Evolutionary conservation across 352 stramenopile species (phyloP).

Genomic region (Globisporangium okanoganense): DNA sequence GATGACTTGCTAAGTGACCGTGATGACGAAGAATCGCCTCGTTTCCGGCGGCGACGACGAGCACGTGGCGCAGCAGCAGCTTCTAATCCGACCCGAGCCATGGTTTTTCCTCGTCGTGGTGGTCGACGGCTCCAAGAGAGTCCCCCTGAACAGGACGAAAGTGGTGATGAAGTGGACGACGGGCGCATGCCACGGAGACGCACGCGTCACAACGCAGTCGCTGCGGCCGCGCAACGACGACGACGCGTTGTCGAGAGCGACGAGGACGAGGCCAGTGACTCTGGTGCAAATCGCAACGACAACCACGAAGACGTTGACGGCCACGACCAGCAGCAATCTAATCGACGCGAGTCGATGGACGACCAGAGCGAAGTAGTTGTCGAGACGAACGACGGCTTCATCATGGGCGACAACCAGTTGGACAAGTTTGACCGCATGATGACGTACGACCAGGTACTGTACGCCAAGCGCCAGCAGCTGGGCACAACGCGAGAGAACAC

Average conservation of each 20-base stretch:
- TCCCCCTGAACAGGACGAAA: conserved; percentile 1
- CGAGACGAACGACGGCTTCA: conserved; percentile 79
- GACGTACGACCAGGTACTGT: conserved; percentile 66
- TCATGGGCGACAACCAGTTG: conserved; percentile 77
- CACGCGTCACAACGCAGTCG: conserved; percentile 6
- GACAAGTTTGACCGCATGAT: conserved; percentile 72
- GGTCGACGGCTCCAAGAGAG: conserved; percentile 28
- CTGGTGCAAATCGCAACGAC: not conserved
- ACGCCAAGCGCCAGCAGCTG: conserved; percentile 41
- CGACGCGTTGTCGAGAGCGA: conserved; percentile 13
- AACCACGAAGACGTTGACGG: conserved; percentile 4
- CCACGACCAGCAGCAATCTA: conserved; percentile 16
- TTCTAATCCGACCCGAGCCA: conserved; percentile 2
- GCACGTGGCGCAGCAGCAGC: conserved; percentile 23
- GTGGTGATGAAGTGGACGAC: conserved; percentile 9
- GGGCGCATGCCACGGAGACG: conserved; percentile 9
- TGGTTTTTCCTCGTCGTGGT: conserved; percentile 29
- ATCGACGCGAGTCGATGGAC: conserved; percentile 18
- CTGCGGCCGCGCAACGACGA: not conserved
- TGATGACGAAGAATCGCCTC: conserved; percentile 30
- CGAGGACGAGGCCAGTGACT: conserved; percentile 6
- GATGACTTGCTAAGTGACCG: conserved; percentile 53
- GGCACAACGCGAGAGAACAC: conserved; percentile 18
- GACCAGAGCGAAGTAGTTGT: conserved; percentile 51
- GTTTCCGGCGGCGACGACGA: conserved; percentile 33